Conservation (phyloP, 345 rosid species). For the Sonneratia alba region DNA sequence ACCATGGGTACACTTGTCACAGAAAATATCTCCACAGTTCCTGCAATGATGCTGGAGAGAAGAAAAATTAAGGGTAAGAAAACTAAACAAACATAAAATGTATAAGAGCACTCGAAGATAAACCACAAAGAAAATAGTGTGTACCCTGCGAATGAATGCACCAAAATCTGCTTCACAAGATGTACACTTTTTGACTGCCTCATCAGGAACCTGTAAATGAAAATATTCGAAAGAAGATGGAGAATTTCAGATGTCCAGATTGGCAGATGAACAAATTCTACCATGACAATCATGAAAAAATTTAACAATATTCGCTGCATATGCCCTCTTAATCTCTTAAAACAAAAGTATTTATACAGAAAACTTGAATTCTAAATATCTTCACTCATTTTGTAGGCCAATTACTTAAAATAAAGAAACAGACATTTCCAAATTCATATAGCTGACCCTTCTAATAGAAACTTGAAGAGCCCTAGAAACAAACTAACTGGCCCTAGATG, state of each 20-base stretch:
- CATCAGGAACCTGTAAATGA: conserved; percentile 74
- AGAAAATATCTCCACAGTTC: conserved; percentile 96
- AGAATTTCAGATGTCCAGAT: neutral
- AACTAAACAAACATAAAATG: neutral
- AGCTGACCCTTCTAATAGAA: too few relatives aligned
- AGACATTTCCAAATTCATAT: neutral
- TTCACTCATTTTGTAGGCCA: neutral
- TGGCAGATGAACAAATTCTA: neutral
- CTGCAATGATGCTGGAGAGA: conserved; percentile 88
- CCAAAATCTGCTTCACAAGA: conserved; percentile 82
- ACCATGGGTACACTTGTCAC: conserved; percentile 95
- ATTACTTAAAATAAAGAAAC: neutral
- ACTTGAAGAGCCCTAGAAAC: too few relatives aligned
- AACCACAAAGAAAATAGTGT: neutral
- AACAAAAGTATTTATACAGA: neutral
- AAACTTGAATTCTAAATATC: too few relatives aligned
- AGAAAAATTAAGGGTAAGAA: conserved; percentile 6
- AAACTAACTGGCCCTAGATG: too few relatives aligned
- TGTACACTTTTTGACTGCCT: conserved; percentile 77
- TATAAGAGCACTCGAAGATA: neutral
- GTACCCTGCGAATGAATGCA: conserved; percentile 79
- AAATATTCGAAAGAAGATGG: neutral
- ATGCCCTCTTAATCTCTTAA: neutral
- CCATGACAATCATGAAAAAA: neutral
- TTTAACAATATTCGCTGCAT: neutral